Evolutionary conservation across 495 filamentous ascomycete species (phyloP), one percentile per base, ranked within the genome.

Genomic region (Thermothielavioides terrestris): DNA sequence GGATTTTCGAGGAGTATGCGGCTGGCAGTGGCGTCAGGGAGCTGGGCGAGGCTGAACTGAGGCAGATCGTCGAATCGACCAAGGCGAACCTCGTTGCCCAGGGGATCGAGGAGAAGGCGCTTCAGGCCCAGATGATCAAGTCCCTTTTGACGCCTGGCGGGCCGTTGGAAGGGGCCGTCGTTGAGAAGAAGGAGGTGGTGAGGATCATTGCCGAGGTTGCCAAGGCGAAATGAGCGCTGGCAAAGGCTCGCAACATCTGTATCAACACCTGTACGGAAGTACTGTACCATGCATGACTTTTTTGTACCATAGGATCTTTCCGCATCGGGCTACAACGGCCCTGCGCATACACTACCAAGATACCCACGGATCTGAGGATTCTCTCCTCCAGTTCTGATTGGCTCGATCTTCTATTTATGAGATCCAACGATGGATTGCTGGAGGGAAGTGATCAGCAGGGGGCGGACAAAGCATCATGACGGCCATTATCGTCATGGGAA

Each of bases 1-100:
- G 40, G 18, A 65, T 82, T 7, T 50, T 78, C 30, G 65, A 73
- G 18, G 71, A 71, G 47, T 82, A 81, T 56, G 57, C 71, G 2
- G 53, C 53, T 1, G 51, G 49, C n/a, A 72, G 70, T 47, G 65
- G 68, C 34, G 61, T 81, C 11, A 53, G 68, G 56, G 61, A 58
- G 3, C 22, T 79, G 7, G 52, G 60, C 7, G 58, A 67, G 34
- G 70, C 64, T 15, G 66, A 75, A 44, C 61, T 81, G 8, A 50
- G 56, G 36, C 45, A 49, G 9, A 30, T 63, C 1, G 71, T 77
- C n/a, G 38, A 57, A 22, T 54, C 38, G n/a, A 57, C 68, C 22
- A 64, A 75, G 40, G 60, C 58, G 26, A 60, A 52, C 11, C 56
- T 68, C 21, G 35, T 59, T 18, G 61, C 51, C 15, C 59, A 62